Conservation (phyloP, 805 yeast species). For the Wickerhamiella australiensis region DNA sequence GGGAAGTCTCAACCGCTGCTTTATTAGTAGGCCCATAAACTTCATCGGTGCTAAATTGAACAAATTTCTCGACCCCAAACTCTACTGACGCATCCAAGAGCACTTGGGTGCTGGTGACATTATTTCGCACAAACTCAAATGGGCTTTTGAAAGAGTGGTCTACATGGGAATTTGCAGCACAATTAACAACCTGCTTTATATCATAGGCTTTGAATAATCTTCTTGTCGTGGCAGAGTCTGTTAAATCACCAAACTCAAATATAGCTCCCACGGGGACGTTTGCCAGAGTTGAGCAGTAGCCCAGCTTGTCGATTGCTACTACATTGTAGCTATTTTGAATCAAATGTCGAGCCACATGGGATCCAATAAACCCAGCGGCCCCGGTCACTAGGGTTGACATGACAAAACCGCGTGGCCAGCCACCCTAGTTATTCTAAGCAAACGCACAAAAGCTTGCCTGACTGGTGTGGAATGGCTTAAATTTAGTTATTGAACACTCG, state of each 20-base stretch:
- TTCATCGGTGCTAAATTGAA: constrained; percentile 49
- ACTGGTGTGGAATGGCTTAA: not conserved
- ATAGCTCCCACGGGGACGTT: constrained; percentile 23
- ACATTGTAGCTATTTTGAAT: constrained; percentile 29
- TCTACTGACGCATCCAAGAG: constrained; percentile 34
- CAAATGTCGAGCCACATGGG: constrained; percentile 34
- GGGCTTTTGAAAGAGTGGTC: constrained; percentile 41
- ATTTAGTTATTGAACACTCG: not conserved
- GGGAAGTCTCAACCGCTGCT: constrained; percentile 27
- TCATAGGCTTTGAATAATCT: constrained; percentile 19
- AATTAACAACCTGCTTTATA: constrained; percentile 34
- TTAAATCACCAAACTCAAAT: constrained; percentile 32
- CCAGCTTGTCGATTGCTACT: constrained; percentile 37
- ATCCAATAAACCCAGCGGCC: constrained; percentile 48
- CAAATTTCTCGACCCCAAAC: constrained; percentile 22
- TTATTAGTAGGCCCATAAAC: constrained; percentile 40
- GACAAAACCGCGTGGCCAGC: constrained; percentile 6
- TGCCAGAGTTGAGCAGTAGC: constrained; percentile 34
- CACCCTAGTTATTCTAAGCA: not conserved
- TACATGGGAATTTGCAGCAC: constrained; percentile 47
- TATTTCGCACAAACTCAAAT: constrained; percentile 34
- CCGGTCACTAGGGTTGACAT: constrained; percentile 37
- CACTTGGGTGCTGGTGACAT: constrained; percentile 38
- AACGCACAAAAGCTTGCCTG: not conserved
- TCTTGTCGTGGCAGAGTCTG: constrained; percentile 22